Percentiles rank a stretch among this genome's conserved stretches.
phyloP scores from a whole-genome alignment of 345 rosid genomes.

The Cardamine resedifolia region DNA sequence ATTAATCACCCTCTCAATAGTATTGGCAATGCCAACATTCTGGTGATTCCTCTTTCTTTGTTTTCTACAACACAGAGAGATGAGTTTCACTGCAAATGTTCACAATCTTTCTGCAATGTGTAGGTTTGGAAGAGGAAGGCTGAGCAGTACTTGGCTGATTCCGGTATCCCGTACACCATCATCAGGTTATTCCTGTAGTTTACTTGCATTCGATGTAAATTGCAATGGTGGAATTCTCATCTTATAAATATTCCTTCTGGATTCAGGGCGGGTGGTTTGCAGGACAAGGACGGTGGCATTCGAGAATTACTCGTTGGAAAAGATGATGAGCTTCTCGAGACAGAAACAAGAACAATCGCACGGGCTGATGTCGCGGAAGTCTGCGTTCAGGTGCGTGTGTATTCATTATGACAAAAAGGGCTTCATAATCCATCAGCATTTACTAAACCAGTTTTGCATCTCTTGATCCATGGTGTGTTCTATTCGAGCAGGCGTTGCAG shows the following conservation, averaged over 20 bases:
- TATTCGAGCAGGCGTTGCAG: slow-evolving; percentile 60
- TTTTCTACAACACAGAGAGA: not conserved
- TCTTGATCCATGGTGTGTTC: slow-evolving; percentile 8
- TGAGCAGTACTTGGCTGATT: slow-evolving; percentile 97
- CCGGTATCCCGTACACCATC: slow-evolving; percentile 88
- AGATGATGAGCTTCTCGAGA: slow-evolving; percentile 94
- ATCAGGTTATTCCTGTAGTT: slow-evolving; percentile 55
- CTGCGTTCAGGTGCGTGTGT: slow-evolving; percentile 67
- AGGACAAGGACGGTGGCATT: slow-evolving; percentile 84
- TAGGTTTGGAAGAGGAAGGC: slow-evolving; percentile 99
- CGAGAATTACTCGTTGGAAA: slow-evolving; percentile 82
- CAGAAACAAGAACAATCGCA: slow-evolving; percentile 68
- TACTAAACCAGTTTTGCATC: not conserved
- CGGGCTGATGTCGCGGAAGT: slow-evolving; percentile 91
- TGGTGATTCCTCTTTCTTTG: slow-evolving; percentile 47
- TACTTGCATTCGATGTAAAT: not conserved
- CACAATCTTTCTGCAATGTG: not conserved
- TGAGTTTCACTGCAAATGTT: not conserved
- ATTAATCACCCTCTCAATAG: slow-evolving; percentile 75
- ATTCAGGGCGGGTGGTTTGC: slow-evolving; percentile 92
- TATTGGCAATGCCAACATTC: slow-evolving; percentile 87
- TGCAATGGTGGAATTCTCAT: not conserved
- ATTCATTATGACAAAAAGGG: not conserved
- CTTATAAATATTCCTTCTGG: not conserved
- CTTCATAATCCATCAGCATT: not conserved